phyloP scores from a whole-genome alignment of 2,329 filamentous ascomycete species.

The Chaetomiaceae sp. region DNA sequence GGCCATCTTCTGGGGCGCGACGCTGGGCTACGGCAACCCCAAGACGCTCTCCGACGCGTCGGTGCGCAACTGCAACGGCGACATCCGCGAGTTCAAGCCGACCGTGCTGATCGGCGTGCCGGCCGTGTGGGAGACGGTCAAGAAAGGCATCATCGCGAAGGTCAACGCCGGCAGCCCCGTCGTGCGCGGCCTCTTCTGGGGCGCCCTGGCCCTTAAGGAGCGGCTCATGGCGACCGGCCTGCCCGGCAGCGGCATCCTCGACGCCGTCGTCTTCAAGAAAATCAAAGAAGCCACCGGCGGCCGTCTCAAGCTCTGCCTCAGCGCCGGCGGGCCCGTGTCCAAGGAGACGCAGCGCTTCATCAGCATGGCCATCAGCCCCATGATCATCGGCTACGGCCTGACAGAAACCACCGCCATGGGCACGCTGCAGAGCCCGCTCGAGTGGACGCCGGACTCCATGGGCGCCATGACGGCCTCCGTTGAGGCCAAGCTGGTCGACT shows the following conservation, averaged over 20 bases:
- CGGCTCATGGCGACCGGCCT: conserved; percentile 47
- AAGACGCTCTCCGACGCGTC: conserved; percentile 77
- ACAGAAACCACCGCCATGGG: conserved; percentile 81
- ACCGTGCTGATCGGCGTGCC: conserved; percentile 81
- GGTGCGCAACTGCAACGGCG: conserved; percentile 79
- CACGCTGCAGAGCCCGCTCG: conserved; percentile 65
- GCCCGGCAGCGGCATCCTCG: conserved; percentile 63
- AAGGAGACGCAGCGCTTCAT: conserved; percentile 84
- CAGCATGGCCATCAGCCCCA: conserved; percentile 79
- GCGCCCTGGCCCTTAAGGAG: conserved; percentile 47
- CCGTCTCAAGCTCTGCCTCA: conserved; percentile 72
- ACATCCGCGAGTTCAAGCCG: conserved; percentile 79
- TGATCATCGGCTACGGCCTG: conserved; percentile 83
- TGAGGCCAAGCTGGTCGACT: conserved; percentile 83
- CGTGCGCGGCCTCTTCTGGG: conserved; percentile 69
- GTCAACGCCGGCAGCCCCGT: conserved; percentile 63
- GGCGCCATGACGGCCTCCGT: conserved; percentile 68
- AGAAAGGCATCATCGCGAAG: conserved; percentile 80
- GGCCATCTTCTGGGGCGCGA: conserved; percentile 75
- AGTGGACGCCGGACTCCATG: conserved; percentile 69
- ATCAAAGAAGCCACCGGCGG: conserved; percentile 86
- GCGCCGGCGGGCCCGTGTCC: conserved; percentile 76
- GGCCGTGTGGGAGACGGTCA: conserved; percentile 84
- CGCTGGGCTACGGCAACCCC: conserved; percentile 84
- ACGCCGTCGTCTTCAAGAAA: conserved; percentile 82